Base-by-base conservation (phyloP, 129 eudicot species). In the Flaveria robusta region DNA sequence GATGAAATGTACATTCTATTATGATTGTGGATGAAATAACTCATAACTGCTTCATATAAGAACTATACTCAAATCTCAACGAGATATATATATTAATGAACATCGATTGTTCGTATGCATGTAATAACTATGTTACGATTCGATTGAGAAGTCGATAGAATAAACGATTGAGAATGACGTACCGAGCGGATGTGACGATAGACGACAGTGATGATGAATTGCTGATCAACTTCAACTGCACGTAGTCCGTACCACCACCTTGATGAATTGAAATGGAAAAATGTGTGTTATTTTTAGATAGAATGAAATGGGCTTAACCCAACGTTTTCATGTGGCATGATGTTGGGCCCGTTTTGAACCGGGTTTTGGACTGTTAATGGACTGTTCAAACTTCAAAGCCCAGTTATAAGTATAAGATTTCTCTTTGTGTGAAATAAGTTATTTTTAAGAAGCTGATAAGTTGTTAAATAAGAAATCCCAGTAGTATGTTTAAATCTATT, bases 131-230 rank as follows among this genome's bases (percentile, higher is more conserved):
- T 11, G 19, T 0, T 13, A 65, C 34, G 72, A 76, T 66, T 18
- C 26, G 27, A 66, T 20, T 14, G 19, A 37, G 14, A 39, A 66
- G 34, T 26, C 45, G 16, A n/a, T 22, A 23, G 74, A 51, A 31
- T n/a, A 22, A 65, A 49, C 24, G 22, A n/a, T 9, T 34, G 58
- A 51, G 56, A 51, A 3, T 46, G 22, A 46, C 49, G 82, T 58
- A 78, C 82, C 76, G 1, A 41, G 13, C 49, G 81, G 41, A 12
- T 29, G 62, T 77, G 75, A 77, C 69, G 75, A 68, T 77, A 59
- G 75, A 77, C 69, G 75, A 68, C 68, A 59, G 69, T 41, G 75
- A 69, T 69, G 81, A 77, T 68, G 69, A 43, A 42, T 24, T 45
- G 31, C 0, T 43, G 49, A 43, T 43, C 13, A 43, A 11, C 14